A percentile compares a stretch with the other conserved stretches of the same genome.
phyloP scores from a whole-genome alignment of 1,284 basidiomycete genomes.

The Amylostereum chailletii region DNA sequence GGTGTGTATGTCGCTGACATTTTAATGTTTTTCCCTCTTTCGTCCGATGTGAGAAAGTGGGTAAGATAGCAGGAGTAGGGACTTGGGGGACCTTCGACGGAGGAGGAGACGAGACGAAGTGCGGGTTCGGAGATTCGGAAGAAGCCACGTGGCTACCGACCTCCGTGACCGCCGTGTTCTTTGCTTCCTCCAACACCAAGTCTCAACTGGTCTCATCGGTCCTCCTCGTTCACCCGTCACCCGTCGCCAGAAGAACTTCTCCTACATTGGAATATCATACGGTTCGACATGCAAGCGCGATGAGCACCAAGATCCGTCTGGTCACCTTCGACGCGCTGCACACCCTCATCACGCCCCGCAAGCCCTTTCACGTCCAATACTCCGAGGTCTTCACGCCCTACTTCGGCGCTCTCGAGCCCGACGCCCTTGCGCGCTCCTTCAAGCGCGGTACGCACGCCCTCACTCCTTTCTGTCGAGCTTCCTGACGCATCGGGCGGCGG shows the following conservation, averaged over 20 bases:
- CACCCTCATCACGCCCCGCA: constrained; percentile 56
- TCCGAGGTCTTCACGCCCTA: constrained; percentile 55
- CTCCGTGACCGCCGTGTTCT: no score
- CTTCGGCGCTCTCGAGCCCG: constrained; percentile 48
- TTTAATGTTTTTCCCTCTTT: background rate
- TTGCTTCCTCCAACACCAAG: no score
- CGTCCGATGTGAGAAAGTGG: background rate
- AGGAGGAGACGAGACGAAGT: no score
- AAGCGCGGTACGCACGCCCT: constrained; percentile 40
- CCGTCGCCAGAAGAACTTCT: no score
- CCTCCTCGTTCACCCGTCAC: no score
- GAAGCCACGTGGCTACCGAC: no score
- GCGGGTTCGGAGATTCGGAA: no score
- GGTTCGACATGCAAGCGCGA: no score
- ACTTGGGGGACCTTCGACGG: no score
- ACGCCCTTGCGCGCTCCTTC: constrained; percentile 50
- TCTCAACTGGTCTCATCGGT: no score
- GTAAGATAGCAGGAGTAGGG: no score
- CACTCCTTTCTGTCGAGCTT: background rate
- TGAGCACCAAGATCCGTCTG: constrained; percentile 31
- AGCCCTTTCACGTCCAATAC: constrained; percentile 63
- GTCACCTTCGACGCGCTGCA: constrained; percentile 68
- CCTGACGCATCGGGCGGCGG: background rate
- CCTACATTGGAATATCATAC: no score
- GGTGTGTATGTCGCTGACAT: background rate